Percentiles rank a stretch among this genome's conserved stretches.
These are phyloP conservation scores for Ashbya aceris DNA, from an alignment of 1,139 yeast genomes.

Conservation along the genomic window DNA sequence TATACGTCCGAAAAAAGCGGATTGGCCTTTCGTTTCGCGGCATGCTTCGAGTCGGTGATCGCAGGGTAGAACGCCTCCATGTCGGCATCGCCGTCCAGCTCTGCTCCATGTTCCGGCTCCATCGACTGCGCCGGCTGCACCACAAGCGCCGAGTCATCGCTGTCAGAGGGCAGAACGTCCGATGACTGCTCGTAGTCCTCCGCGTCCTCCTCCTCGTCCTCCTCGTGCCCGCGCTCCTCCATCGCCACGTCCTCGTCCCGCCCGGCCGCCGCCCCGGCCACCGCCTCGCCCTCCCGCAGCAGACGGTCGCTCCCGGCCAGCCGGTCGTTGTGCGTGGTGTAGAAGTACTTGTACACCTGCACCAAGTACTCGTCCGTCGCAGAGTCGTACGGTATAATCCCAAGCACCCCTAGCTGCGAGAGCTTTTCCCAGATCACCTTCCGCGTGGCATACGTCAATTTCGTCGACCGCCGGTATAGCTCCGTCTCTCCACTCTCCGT, in stretches of 20 bases:
- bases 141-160: background rate
- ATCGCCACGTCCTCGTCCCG: slow-evolving; percentile 9
- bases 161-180: slow-evolving; percentile 2
- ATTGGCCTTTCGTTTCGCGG: slow-evolving; percentile 14
- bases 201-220: slow-evolving; percentile 7
- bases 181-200: slow-evolving; percentile 7
- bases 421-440: slow-evolving; percentile 28
- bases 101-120: slow-evolving; percentile 1
- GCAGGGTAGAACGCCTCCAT: slow-evolving; percentile 12
- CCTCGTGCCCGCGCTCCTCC: slow-evolving; percentile 8
- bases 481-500: slow-evolving; percentile 4
- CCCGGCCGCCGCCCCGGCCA: slow-evolving; percentile 3
- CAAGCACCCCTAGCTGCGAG: slow-evolving; percentile 26
- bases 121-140: background rate
- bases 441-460: slow-evolving; percentile 15
- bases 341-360: slow-evolving; percentile 27
- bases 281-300: background rate
- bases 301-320: slow-evolving; percentile 3
- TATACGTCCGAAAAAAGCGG: slow-evolving; percentile 17
- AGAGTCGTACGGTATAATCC: slow-evolving; percentile 26
- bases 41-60: slow-evolving; percentile 9
- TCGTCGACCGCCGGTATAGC: slow-evolving; percentile 4
- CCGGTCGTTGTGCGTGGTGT: slow-evolving; percentile 15
- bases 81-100: slow-evolving; percentile 5
- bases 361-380: slow-evolving; percentile 26